A percentile compares a stretch with the other conserved stretches of the same genome.
phyloP scores from a whole-genome alignment of 257 asterid species.

The Craterostigma plantagineum region DNA sequence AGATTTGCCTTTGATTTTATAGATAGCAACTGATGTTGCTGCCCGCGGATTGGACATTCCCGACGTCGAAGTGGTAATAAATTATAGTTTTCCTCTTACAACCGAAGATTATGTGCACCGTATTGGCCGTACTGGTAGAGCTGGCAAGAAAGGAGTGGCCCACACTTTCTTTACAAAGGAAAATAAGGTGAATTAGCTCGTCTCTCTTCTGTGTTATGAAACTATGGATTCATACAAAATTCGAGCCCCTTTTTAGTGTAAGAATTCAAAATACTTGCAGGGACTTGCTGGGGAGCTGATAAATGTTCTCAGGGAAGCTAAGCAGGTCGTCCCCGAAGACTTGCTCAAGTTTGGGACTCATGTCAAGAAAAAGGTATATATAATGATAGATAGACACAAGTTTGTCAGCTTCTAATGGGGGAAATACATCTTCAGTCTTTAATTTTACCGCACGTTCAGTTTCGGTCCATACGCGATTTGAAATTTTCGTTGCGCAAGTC shows the following conservation, averaged over 20 bases:
- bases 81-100: conserved; percentile 92
- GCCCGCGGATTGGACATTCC: conserved; percentile 96
- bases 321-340: conserved; percentile 68
- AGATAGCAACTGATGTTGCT: conserved; percentile 99
- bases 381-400: too few relatives aligned
- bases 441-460: too few relatives aligned
- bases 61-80: conserved; percentile 89
- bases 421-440: not conserved
- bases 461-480: too few relatives aligned
- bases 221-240: not conserved
- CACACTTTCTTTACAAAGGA: conserved; percentile 96
- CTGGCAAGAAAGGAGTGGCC: conserved; percentile 98
- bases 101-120: conserved; percentile 95
- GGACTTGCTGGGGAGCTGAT: conserved; percentile 86
- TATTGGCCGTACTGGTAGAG: conserved; percentile 98
- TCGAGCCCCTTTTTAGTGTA: not conserved
- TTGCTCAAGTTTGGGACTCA: conserved; percentile 91
- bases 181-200: conserved; percentile 78
- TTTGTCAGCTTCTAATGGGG: not conserved
- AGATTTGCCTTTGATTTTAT: conserved; percentile 12
- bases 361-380: conserved; percentile 74
- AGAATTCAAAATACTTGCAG: conserved; percentile 16
- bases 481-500: not conserved
- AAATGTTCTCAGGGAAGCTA: conserved; percentile 89
- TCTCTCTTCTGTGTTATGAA: conserved; percentile 1